phyloP scores from a whole-genome alignment of 495 filamentous ascomycete genomes.

The Corynascus novoguineensis region DNA sequence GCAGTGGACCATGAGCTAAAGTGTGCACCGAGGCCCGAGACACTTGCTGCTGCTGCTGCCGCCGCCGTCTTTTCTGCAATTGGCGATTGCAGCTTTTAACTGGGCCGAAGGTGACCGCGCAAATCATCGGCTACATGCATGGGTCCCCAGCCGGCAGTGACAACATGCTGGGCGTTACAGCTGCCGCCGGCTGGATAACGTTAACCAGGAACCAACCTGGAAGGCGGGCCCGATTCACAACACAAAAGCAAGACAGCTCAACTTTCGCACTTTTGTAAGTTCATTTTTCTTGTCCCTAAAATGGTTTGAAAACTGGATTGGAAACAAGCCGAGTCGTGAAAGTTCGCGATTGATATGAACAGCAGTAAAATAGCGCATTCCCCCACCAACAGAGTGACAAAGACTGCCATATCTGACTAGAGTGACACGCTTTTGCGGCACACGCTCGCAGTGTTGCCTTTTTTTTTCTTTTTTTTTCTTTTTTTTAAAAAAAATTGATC shows the following conservation, averaged over 20 bases:
- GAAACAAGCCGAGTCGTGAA: no score
- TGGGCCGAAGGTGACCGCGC: constrained; percentile 19
- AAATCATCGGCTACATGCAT: background rate
- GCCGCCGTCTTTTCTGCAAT: constrained; percentile 9
- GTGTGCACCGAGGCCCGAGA: constrained; percentile 11
- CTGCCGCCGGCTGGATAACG: background rate
- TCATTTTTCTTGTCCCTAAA: no score
- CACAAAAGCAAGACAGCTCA: background rate
- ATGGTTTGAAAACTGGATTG: no score
- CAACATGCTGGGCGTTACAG: constrained; percentile 7
- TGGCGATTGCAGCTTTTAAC: constrained; percentile 16
- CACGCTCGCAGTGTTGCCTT: no score
- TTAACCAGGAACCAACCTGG: background rate
- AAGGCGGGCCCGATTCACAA: background rate
- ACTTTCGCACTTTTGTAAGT: no score
- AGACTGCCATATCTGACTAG: no score
- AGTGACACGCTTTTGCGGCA: no score
- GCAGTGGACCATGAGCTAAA: constrained; percentile 13
- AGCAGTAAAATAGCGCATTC: no score
- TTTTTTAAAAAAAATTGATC: no score
- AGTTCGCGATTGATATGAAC: no score
- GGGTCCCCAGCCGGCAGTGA: constrained; percentile 6
- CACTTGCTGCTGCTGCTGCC: constrained; percentile 2
- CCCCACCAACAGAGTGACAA: no score
- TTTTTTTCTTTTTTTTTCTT: no score